phyloP scores from a whole-genome alignment of 2,329 filamentous ascomycete species.

The Lizonia empirigonia region DNA sequence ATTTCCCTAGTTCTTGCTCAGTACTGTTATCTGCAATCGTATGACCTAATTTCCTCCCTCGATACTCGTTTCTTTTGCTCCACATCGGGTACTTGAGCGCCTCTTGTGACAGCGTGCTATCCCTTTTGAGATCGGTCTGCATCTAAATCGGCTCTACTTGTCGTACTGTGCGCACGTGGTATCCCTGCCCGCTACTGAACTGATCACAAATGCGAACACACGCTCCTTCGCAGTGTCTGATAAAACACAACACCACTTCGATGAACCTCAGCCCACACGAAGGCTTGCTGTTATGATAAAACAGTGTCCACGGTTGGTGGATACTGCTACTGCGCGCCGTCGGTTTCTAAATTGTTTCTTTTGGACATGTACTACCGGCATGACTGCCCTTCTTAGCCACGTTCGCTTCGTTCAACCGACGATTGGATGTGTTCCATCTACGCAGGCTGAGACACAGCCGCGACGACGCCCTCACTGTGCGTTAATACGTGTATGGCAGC shows the following conservation, averaged over 20 bases:
- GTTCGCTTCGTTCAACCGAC: background rate
- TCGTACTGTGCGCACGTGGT: conserved; percentile 10
- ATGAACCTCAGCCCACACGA: background rate
- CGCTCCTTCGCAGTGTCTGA: too few species aligned
- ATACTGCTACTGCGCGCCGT: background rate
- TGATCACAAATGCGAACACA: conserved; percentile 2
- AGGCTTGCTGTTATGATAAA: background rate
- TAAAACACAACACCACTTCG: too few species aligned
- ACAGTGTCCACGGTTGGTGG: background rate
- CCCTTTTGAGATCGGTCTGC: conserved; percentile 9
- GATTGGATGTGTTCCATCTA: conserved; percentile 8
- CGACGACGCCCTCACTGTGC: background rate
- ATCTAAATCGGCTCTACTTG: background rate
- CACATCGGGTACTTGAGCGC: background rate
- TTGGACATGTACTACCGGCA: background rate
- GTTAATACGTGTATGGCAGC: conserved; percentile 1
- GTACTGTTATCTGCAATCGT: background rate
- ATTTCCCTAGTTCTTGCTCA: conserved; percentile 1
- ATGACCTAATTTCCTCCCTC: conserved; percentile 1
- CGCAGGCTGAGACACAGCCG: background rate
- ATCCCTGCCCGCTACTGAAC: background rate
- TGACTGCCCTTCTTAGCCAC: background rate
- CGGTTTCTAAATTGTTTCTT: background rate
- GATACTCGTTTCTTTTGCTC: background rate
- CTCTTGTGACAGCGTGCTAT: background rate